Base-by-base conservation (phyloP, 2,329 filamentous ascomycete species). In the Trichophyton equinum region DNA sequence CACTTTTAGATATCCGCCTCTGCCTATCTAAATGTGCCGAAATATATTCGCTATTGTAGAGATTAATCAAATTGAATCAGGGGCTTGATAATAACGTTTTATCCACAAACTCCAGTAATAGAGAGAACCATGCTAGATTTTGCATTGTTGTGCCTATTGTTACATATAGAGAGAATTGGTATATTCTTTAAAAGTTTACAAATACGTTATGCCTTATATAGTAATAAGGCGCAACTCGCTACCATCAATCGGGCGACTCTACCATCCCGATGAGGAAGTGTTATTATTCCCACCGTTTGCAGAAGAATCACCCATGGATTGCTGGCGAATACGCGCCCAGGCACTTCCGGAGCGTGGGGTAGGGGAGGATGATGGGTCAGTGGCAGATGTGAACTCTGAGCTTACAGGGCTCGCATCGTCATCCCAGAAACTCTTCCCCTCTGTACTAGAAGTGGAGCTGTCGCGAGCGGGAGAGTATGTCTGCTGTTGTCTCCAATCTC, bases 281-380 rank as follows among this genome's bases (percentile, higher is more conserved):
- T 53, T 60, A 11, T 58, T 15, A 9, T 58, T 42, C 27, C 36
- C 56, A 22, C 8, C 18, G 15, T 22, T 20, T 11, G 25, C 20
- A 4, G 53, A 18, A 4, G 38, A 20, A 8, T 33, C 44, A 25
- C 22, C 38, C 30, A 59, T 22, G 18, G 57, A 20, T 36, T 62
- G 57, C 15, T 38, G 62, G 25, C 74, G 66, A 42, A 76, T 68
- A 9, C 73, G 71, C 13, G 72, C 73, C 74, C 74, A 76, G 25
- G 70, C 68, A 64, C 71, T 73, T 8, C 71, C 70, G 5, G 59
- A 25, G n/a, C 47, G 38, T 27, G 44, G 25, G 15, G 51, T 36
- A 22, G 36, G 36, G 20, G 57, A 15, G 63, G 56, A 4, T 11
- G 57, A 15, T 64, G 53, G 2, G 22, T 13, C 46, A 60, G 59